Evolutionary conservation across 2,329 filamentous ascomycete species (phyloP).

Genomic region (Metarhizium robertsii): DNA sequence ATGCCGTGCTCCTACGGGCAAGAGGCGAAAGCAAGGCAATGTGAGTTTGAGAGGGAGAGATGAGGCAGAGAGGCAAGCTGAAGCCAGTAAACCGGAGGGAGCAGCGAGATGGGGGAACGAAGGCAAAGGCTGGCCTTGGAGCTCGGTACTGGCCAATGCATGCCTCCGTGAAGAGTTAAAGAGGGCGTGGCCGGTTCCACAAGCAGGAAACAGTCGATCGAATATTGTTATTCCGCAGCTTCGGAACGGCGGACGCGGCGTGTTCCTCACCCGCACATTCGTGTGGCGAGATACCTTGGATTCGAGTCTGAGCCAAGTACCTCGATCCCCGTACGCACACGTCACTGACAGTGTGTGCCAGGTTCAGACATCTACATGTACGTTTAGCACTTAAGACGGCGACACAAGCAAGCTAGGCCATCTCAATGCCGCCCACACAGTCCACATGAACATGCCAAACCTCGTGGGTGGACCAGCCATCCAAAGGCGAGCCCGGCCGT

Average conservation of each 20-base stretch:
- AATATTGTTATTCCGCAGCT: neutral
- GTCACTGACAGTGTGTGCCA: neutral
- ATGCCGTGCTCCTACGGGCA: neutral
- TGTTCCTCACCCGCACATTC: neutral
- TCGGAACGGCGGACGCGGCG: neutral
- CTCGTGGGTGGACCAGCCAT: neutral
- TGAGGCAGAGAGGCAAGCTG: neutral
- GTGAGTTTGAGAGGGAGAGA: neutral
- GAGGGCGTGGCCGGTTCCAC: conserved; percentile 5
- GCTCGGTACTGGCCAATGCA: neutral
- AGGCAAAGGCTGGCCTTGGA: neutral
- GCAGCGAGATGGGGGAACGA: neutral
- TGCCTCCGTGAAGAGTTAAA: neutral
- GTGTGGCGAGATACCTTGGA: neutral
- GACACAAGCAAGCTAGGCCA: neutral
- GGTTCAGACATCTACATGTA: neutral
- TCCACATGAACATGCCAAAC: neutral
- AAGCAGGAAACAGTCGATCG: neutral
- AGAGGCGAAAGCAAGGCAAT: neutral
- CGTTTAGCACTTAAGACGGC: neutral
- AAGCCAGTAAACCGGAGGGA: neutral
- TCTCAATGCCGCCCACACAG: neutral
- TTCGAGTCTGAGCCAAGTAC: neutral
- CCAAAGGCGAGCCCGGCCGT: neutral
- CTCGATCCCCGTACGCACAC: neutral